Conservation (phyloP, 352 stramenopile species). For the Phytophthora sp. region DNA sequence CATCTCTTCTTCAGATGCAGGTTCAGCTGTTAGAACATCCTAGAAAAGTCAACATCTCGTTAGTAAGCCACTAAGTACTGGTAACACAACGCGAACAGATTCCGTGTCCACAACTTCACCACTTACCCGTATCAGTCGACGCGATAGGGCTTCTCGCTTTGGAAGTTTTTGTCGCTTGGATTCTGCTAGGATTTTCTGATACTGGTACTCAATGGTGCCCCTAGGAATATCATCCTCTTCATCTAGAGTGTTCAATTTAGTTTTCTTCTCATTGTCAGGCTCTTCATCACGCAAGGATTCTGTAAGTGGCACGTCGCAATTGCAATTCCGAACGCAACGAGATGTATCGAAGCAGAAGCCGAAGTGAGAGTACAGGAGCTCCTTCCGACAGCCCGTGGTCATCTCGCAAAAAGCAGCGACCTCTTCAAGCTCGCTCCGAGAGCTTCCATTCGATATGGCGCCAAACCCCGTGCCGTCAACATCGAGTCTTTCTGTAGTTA, state of each 20-base stretch:
- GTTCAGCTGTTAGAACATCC: constrained; percentile 55
- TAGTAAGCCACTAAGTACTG: background rate
- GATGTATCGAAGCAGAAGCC: constrained; percentile 48
- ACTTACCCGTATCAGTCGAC: constrained; percentile 50
- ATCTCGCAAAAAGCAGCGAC: constrained; percentile 62
- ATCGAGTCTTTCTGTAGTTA: constrained; percentile 52
- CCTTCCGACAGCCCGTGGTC: constrained; percentile 56
- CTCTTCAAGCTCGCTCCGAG: constrained; percentile 52
- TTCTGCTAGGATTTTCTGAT: constrained; percentile 58
- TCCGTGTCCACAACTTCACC: background rate
- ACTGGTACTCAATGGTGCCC: constrained; percentile 62
- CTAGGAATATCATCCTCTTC: constrained; percentile 24
- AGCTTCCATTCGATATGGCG: constrained; percentile 44
- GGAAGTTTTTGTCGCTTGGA: constrained; percentile 47
- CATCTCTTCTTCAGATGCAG: constrained; percentile 63
- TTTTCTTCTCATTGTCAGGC: background rate
- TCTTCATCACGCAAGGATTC: constrained; percentile 22
- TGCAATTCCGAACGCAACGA: constrained; percentile 61
- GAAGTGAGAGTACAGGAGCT: constrained; percentile 65
- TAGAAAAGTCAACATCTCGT: constrained; percentile 18
- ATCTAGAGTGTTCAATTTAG: background rate
- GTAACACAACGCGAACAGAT: background rate
- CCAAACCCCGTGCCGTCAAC: constrained; percentile 24
- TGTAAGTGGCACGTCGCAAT: constrained; percentile 46
- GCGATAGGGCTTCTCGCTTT: constrained; percentile 65